A percentile compares a stretch with the other conserved stretches of the same genome.
Conservation (phyloP, 2,329 filamentous ascomycete species). For the Incumbomyces delicatus region DNA sequence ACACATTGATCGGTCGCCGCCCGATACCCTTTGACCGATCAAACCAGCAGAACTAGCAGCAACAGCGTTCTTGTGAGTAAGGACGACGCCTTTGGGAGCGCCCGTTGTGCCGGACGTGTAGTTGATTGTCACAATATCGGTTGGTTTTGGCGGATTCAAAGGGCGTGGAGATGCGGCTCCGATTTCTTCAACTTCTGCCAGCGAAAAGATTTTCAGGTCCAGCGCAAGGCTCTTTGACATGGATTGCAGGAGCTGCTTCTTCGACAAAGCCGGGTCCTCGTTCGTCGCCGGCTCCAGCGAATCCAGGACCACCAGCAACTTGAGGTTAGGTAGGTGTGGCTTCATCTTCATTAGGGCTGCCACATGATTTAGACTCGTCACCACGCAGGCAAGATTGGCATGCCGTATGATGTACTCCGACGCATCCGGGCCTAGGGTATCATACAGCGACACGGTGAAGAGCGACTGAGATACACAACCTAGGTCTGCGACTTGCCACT, state of each 20-base stretch:
- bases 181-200: constrained; percentile 70
- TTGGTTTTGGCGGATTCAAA: constrained; percentile 59
- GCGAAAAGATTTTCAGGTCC: constrained; percentile 69
- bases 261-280: constrained; percentile 67
- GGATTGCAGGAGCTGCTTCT: constrained; percentile 64
- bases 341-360: constrained; percentile 71
- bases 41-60: constrained; percentile 51
- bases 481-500: constrained; percentile 85
- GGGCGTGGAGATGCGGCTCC: constrained; percentile 61
- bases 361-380: constrained; percentile 71
- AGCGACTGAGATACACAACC: constrained; percentile 78
- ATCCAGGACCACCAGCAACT: constrained; percentile 81
- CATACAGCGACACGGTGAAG: constrained; percentile 88
- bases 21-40: constrained; percentile 44
- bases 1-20: constrained; percentile 55
- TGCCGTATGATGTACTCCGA: constrained; percentile 97
- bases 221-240: constrained; percentile 54
- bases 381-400: constrained; percentile 62
- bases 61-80: constrained; percentile 74
- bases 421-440: constrained; percentile 82
- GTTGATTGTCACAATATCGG: constrained; percentile 69
- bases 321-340: constrained; percentile 66
- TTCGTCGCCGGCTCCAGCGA: constrained; percentile 59
- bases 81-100: constrained; percentile 53
- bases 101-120: constrained; percentile 59